Evolutionary conservation across 2,329 filamentous ascomycete species (phyloP).

Genomic region (Colletotrichum caudatum): DNA sequence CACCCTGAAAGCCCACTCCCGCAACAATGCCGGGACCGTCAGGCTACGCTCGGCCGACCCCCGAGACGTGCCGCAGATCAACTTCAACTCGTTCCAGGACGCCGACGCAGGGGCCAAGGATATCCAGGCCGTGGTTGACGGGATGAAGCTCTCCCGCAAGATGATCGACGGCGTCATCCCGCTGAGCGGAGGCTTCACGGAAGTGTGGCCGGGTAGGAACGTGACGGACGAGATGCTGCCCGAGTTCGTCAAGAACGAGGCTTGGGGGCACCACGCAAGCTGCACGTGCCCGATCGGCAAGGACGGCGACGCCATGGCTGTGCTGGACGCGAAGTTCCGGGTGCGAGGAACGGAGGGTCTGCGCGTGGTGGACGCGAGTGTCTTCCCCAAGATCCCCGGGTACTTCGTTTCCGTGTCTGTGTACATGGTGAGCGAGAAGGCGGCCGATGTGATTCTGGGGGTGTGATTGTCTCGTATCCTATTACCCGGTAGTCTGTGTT

Average conservation of each 20-base stretch:
- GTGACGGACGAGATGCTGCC: conserved; percentile 58
- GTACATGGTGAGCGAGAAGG: conserved; percentile 70
- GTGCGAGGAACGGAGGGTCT: conserved; percentile 66
- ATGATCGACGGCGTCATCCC: conserved; percentile 46
- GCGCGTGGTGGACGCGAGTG: conserved; percentile 70
- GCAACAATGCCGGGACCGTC: conserved; percentile 69
- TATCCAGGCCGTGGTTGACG: conserved; percentile 62
- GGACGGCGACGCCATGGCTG: conserved; percentile 63
- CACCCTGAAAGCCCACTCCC: conserved; percentile 69
- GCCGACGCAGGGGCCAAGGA: conserved; percentile 50
- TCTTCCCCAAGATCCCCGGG: conserved; percentile 64
- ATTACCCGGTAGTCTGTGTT: not conserved
- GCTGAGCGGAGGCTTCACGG: conserved; percentile 47
- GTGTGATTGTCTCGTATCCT: not conserved
- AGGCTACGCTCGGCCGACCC: conserved; percentile 68
- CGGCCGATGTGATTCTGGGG: conserved; percentile 46
- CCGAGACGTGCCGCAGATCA: conserved; percentile 69
- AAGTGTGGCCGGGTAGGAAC: conserved; percentile 52
- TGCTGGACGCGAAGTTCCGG: conserved; percentile 66
- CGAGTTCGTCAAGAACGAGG: conserved; percentile 61
- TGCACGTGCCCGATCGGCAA: conserved; percentile 68
- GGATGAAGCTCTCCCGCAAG: conserved; percentile 57
- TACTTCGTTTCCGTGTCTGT: conserved; percentile 62
- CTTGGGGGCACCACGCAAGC: conserved; percentile 70
- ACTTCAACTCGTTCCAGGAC: conserved; percentile 66